A percentile compares a stretch with the other conserved stretches of the same genome.
These are phyloP conservation scores for Cutaneotrichosporon mucoides DNA, from an alignment of 1,284 basidiomycete genomes.

Conservation along the genomic window DNA sequence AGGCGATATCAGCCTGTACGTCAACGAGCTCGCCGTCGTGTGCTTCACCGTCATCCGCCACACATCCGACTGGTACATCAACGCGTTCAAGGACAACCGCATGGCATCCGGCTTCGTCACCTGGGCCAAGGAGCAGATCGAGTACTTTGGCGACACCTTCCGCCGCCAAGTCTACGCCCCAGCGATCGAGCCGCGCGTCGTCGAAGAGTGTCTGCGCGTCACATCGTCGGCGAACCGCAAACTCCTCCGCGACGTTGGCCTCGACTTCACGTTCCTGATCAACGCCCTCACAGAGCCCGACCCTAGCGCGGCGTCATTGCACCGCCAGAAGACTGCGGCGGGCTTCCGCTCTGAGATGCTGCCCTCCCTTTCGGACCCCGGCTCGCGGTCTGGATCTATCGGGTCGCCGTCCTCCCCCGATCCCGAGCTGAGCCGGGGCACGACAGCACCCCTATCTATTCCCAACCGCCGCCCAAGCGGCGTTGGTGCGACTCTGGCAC, in stretches of 20 bases:
- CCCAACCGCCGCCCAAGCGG: conserved; percentile 8
- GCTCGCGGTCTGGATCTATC: background rate
- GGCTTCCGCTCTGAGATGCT: conserved; percentile 2
- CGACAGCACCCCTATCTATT: conserved; percentile 21
- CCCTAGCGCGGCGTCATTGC: background rate
- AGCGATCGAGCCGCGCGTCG: conserved; percentile 62
- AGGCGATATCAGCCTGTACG: conserved; percentile 59
- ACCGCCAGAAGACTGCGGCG: background rate
- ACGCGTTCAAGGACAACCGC: conserved; percentile 89
- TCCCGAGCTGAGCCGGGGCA: conserved; percentile 7
- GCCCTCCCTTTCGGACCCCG: background rate
- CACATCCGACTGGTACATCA: conserved; percentile 96
- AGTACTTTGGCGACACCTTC: conserved; percentile 79
- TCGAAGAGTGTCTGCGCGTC: conserved; percentile 71
- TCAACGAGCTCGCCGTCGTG: conserved; percentile 48
- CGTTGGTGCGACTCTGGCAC: background rate
- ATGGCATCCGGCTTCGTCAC: conserved; percentile 89
- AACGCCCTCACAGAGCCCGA: conserved; percentile 41
- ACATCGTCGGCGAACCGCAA: conserved; percentile 74
- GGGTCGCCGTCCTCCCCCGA: background rate
- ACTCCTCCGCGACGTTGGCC: conserved; percentile 83
- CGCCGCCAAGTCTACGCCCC: conserved; percentile 84
- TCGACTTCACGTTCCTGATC: conserved; percentile 84
- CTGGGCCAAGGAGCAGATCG: conserved; percentile 87
- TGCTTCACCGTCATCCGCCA: conserved; percentile 53